phyloP scores from a whole-genome alignment of 2,329 filamentous ascomycete genomes.

The Venturia pyrina region DNA sequence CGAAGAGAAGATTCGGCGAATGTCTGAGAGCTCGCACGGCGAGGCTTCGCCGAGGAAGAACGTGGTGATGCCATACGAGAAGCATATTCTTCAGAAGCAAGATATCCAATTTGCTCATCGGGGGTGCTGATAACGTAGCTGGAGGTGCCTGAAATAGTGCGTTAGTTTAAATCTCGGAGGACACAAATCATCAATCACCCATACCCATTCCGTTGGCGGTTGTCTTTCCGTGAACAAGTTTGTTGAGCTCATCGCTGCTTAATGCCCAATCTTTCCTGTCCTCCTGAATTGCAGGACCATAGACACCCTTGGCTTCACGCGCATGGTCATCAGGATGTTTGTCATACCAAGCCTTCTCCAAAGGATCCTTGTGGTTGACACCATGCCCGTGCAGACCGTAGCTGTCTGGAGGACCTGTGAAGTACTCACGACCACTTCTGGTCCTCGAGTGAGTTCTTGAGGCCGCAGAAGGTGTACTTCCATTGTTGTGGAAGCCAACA shows the following conservation, averaged over 20 bases:
- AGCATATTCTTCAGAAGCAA: slow-evolving; percentile 75
- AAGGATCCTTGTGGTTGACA: slow-evolving; percentile 62
- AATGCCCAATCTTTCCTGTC: slow-evolving; percentile 67
- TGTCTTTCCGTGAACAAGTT: slow-evolving; percentile 67
- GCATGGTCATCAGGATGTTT: slow-evolving; percentile 75
- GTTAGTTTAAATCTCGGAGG: not conserved
- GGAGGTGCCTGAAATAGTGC: slow-evolving; percentile 1
- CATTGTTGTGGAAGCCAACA: slow-evolving; percentile 45
- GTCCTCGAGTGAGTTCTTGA: slow-evolving; percentile 54
- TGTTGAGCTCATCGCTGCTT: slow-evolving; percentile 84
- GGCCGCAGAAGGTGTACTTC: slow-evolving; percentile 16
- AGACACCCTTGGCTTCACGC: slow-evolving; percentile 62
- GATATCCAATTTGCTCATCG: slow-evolving; percentile 82
- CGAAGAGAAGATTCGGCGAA: slow-evolving; percentile 41
- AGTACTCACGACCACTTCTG: slow-evolving; percentile 60
- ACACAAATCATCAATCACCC: slow-evolving; percentile 16
- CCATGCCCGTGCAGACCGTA: slow-evolving; percentile 91
- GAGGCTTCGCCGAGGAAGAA: slow-evolving; percentile 33
- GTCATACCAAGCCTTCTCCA: slow-evolving; percentile 85
- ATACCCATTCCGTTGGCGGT: slow-evolving; percentile 43
- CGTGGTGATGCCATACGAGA: slow-evolving; percentile 64
- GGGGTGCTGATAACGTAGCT: slow-evolving; percentile 53
- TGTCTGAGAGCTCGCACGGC: slow-evolving; percentile 36
- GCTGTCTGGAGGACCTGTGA: slow-evolving; percentile 70
- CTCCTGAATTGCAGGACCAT: slow-evolving; percentile 47